These are phyloP conservation scores for Cercospora sesami DNA, from an alignment of 2,329 filamentous ascomycete genomes.

Conservation along the genomic window DNA sequence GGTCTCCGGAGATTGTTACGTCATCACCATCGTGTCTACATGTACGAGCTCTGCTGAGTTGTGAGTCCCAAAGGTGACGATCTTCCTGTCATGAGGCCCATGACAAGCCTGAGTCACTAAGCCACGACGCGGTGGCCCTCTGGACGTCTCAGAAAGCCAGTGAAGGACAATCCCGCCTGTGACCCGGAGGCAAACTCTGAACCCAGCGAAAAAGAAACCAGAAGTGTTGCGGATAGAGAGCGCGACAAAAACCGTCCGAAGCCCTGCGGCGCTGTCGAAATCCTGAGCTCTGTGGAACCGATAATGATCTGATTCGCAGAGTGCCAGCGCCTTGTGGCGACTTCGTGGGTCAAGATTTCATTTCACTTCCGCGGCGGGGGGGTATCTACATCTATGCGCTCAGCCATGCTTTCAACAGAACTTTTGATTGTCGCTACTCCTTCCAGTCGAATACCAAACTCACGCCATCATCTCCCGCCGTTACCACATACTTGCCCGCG, in stretches of 20 bases:
- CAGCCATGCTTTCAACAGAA: not conserved
- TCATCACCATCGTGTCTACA: too few species aligned
- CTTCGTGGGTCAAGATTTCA: not conserved
- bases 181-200: not conserved
- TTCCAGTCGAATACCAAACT: conserved; percentile 59
- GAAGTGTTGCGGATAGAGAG: not conserved
- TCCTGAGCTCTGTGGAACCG: not conserved
- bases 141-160: not conserved
- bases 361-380: not conserved
- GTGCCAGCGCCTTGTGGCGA: not conserved
- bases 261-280: not conserved
- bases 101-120: too few species aligned
- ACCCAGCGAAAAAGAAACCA: not conserved
- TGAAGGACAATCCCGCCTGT: not conserved
- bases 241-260: not conserved
- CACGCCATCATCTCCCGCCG: conserved; percentile 83
- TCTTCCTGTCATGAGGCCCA: too few species aligned
- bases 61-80: too few species aligned
- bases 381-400: conserved; percentile 1
- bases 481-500: conserved; percentile 70
- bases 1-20: too few species aligned
- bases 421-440: not conserved
- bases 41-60: too few species aligned
- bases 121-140: not conserved
- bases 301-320: not conserved